Conservation (phyloP, 2,329 filamentous ascomycete genomes). For the Juglanconis oblonga region DNA sequence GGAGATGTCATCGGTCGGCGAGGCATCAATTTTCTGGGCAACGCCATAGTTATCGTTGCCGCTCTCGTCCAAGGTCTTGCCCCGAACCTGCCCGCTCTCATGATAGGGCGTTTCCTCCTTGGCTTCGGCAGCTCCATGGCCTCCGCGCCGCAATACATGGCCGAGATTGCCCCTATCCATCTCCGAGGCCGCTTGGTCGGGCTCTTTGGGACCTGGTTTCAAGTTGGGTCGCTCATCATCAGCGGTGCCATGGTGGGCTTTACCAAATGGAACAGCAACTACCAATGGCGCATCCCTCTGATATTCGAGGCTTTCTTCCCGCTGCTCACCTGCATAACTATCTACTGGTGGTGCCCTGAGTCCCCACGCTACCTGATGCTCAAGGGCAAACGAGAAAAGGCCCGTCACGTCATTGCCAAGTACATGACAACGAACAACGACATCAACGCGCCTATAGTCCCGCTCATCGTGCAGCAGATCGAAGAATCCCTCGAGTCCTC, state of each 20-base stretch:
- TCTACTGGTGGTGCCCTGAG: conserved; percentile 37
- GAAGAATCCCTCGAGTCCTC: conserved; percentile 41
- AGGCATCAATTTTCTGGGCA: conserved; percentile 45
- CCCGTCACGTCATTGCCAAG: conserved; percentile 33
- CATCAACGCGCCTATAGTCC: conserved; percentile 38
- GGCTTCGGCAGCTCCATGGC: conserved; percentile 31
- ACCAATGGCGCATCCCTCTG: conserved; percentile 36
- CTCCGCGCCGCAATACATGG: conserved; percentile 28
- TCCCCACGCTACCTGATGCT: conserved; percentile 32
- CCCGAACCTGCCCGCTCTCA: conserved; percentile 31
- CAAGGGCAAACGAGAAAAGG: conserved; percentile 30
- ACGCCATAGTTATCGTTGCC: conserved; percentile 41
- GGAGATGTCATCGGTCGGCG: conserved; percentile 51
- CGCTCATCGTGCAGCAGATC: conserved; percentile 39
- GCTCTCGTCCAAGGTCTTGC: conserved; percentile 47
- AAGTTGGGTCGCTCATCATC: conserved; percentile 41
- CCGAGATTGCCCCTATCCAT: conserved; percentile 27
- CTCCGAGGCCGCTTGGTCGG: conserved; percentile 42
- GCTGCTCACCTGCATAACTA: conserved; percentile 41
- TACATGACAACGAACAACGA: conserved; percentile 40
- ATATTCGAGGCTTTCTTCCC: conserved; percentile 47
- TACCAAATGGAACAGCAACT: conserved; percentile 33
- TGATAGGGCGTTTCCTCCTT: conserved; percentile 34
- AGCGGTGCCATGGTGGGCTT: conserved; percentile 41
- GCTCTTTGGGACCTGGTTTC: conserved; percentile 45